A percentile compares a stretch with the other conserved stretches of the same genome.
These are phyloP conservation scores for Cyberlindnera samutprakarnensis DNA, from an alignment of 805 yeast genomes.

Conservation along the genomic window DNA sequence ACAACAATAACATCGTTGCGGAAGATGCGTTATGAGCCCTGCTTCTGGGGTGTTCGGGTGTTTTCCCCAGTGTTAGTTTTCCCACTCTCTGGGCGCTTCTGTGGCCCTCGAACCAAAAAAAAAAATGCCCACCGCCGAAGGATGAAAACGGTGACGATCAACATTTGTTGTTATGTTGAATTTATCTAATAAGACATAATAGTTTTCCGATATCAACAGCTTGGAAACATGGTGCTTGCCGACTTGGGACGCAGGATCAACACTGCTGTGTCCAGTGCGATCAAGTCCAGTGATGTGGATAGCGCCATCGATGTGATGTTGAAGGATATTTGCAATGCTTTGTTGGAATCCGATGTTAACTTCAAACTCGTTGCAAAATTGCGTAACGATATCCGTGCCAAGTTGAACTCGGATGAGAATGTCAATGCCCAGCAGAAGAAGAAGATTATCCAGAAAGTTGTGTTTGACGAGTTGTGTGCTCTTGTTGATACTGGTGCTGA, in stretches of 20 bases:
- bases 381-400: conserved; percentile 60
- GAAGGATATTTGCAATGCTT: conserved; percentile 84
- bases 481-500: conserved; percentile 64
- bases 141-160: too few species aligned
- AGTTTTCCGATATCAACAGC: not conserved
- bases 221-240: conserved; percentile 57
- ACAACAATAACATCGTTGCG: too few species aligned
- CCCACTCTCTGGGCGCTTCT: too few species aligned
- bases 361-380: conserved; percentile 72
- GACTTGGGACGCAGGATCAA: conserved; percentile 74
- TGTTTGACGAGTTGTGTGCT: conserved; percentile 84
- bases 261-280: conserved; percentile 59
- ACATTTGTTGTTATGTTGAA: too few species aligned
- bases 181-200: too few species aligned
- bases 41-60: too few species aligned
- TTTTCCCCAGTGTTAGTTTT: too few species aligned
- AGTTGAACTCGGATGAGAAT: conserved; percentile 46
- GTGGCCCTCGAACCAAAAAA: too few species aligned
- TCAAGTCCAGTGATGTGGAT: conserved; percentile 50
- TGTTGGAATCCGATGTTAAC: conserved; percentile 91
- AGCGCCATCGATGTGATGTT: conserved; percentile 62
- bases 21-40: too few species aligned
- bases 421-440: conserved; percentile 54
- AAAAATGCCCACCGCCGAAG: too few species aligned
- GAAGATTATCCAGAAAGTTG: conserved; percentile 79